phyloP scores from a whole-genome alignment of 352 stramenopile genomes.

The Globisporangium splendens region DNA sequence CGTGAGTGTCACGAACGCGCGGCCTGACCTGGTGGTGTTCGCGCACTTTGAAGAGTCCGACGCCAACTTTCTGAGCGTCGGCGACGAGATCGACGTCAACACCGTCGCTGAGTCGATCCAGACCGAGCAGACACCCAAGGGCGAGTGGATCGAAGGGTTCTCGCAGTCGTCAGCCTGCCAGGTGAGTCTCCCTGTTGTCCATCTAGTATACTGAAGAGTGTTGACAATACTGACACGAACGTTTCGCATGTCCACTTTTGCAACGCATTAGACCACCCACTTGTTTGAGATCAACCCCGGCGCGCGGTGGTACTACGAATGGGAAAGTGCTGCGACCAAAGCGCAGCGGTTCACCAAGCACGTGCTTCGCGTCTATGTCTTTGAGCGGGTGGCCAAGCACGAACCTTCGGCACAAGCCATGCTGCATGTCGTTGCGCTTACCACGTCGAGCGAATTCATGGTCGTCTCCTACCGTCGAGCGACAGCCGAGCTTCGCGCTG shows the following conservation, averaged over 20 bases:
- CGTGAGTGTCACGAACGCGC: constrained; percentile 28
- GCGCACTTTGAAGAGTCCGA: constrained; percentile 54
- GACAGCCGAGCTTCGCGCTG: constrained; percentile 32
- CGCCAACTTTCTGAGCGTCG: constrained; percentile 23
- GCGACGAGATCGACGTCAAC: constrained; percentile 23
- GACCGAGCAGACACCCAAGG: constrained; percentile 57
- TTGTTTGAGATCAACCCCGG: constrained; percentile 60
- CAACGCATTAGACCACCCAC: constrained; percentile 8
- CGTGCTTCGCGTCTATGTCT: constrained; percentile 52
- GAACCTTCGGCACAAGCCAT: constrained; percentile 1
- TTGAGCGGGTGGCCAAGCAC: constrained; percentile 23
- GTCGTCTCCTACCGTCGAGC: constrained; percentile 65
- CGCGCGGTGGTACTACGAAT: constrained; percentile 70
- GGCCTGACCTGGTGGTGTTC: constrained; percentile 31
- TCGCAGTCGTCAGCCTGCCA: constrained; percentile 12
- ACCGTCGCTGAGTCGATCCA: constrained; percentile 39
- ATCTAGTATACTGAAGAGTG: not conserved
- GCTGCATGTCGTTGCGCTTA: constrained; percentile 38
- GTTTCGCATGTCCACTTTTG: too few species aligned
- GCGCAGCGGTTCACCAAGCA: constrained; percentile 61
- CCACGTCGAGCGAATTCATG: constrained; percentile 52
- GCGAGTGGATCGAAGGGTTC: constrained; percentile 56
- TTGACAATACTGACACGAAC: too few species aligned
- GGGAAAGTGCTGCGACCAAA: constrained; percentile 62
- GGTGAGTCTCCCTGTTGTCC: not conserved